Evolutionary conservation across 371 early-diverging fungal genomes (phyloP).

Genomic region (Parasitella parasitica): DNA sequence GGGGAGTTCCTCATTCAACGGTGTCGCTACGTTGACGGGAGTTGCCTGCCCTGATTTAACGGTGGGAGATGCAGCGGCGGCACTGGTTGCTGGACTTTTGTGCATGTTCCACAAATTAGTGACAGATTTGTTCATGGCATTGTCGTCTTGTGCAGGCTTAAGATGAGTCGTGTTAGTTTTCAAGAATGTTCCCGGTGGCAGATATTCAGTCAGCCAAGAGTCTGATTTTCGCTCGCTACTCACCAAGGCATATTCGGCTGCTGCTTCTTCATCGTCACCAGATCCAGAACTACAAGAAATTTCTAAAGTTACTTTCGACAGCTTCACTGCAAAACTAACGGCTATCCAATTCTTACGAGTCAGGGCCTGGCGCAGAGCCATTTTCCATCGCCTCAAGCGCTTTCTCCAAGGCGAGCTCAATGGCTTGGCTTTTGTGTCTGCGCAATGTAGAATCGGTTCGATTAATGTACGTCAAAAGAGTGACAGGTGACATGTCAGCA

Average conservation of each 20-base stretch:
- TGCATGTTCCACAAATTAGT: constrained; percentile 66
- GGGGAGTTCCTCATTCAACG: constrained; percentile 8
- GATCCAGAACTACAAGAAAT: neutral
- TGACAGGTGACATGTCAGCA: constrained; percentile 23
- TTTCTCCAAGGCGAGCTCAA: constrained; percentile 52
- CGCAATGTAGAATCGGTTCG: constrained; percentile 44
- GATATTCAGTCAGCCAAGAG: constrained; percentile 24
- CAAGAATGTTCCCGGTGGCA: constrained; percentile 16
- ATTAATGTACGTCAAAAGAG: constrained; percentile 50
- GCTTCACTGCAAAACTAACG: too few relatives aligned
- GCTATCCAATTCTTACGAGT: too few relatives aligned
- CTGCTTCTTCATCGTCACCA: constrained; percentile 35
- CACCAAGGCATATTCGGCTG: constrained; percentile 47
- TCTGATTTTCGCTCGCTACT: constrained; percentile 20
- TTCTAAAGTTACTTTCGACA: too few relatives aligned
- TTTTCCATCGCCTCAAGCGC: constrained; percentile 1
- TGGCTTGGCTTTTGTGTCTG: constrained; percentile 46
- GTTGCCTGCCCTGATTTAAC: constrained; percentile 9
- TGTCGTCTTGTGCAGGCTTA: constrained; percentile 56
- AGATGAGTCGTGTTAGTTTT: constrained; percentile 5
- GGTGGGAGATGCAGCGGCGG: constrained; percentile 21
- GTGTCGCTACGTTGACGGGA: constrained; percentile 15
- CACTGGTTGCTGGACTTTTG: constrained; percentile 27
- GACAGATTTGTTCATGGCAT: constrained; percentile 76
- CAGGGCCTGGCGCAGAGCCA: neutral